Conservation (phyloP, 257 asterid genomes). For the Solanum infundibuliforme region DNA sequence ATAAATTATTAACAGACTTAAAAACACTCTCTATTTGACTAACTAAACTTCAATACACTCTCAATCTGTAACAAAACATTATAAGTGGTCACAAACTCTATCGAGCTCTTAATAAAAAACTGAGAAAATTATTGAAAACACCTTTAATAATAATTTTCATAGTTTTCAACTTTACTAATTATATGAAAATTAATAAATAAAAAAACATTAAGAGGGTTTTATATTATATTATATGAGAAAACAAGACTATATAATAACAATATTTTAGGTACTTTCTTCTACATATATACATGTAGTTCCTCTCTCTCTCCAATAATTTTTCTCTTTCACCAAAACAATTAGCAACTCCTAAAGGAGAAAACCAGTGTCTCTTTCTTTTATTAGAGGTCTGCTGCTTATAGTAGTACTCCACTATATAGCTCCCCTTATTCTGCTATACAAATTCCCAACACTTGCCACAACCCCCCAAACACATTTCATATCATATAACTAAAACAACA, state of each 20-base stretch:
- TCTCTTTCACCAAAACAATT: slow-evolving; percentile 42
- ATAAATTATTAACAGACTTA: not conserved
- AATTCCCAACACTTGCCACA: not conserved
- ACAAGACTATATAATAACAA: not conserved
- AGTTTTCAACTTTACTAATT: not conserved
- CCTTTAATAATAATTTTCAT: too few species aligned
- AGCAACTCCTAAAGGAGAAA: slow-evolving; percentile 14
- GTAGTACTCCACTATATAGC: not conserved
- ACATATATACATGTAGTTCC: slow-evolving; percentile 20
- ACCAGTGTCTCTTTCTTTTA: slow-evolving; percentile 16
- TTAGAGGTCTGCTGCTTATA: slow-evolving; percentile 13
- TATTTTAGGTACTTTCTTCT: slow-evolving; percentile 13
- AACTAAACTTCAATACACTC: too few species aligned
- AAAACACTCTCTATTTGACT: too few species aligned
- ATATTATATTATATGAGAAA: not conserved
- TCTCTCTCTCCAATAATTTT: slow-evolving; percentile 36
- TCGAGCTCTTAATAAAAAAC: not conserved
- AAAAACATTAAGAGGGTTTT: not conserved
- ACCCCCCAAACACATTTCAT: not conserved
- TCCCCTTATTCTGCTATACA: not conserved
- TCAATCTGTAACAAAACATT: too few species aligned
- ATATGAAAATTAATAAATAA: too few species aligned
- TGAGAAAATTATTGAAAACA: too few species aligned
- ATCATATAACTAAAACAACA: not conserved
- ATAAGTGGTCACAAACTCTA: not conserved